These are phyloP conservation scores for Sporisorium graminicola DNA, from an alignment of 1,284 basidiomycete genomes.

Conservation along the genomic window DNA sequence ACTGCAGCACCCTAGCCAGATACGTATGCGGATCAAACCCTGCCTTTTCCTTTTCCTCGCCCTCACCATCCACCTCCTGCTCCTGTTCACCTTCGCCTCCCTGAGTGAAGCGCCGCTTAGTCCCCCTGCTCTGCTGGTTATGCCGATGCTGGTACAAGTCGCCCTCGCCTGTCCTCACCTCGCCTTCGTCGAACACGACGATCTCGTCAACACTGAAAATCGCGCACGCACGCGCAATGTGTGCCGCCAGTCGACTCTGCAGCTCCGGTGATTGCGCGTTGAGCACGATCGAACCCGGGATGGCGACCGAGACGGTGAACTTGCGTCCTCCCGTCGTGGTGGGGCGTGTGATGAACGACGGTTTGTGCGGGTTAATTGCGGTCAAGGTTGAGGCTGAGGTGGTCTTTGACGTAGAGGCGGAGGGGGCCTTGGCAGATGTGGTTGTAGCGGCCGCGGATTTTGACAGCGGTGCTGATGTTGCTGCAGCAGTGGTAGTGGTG, in stretches of 20 bases:
- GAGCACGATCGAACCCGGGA: slow-evolving; percentile 66
- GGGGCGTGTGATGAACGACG: slow-evolving; percentile 40
- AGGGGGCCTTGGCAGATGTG: background rate
- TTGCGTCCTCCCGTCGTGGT: slow-evolving; percentile 24
- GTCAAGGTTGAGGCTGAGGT: background rate
- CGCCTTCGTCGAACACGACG: slow-evolving; percentile 61
- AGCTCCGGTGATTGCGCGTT: slow-evolving; percentile 69
- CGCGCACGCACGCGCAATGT: slow-evolving; percentile 67
- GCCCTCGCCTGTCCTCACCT: slow-evolving; percentile 15
- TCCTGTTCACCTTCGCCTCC: background rate
- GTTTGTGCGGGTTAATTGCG: slow-evolving; percentile 53
- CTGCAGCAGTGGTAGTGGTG: background rate
- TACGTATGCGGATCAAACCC: slow-evolving; percentile 61
- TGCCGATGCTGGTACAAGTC: slow-evolving; percentile 39
- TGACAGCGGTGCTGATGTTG: background rate
- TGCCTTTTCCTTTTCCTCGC: background rate
- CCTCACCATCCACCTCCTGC: background rate
- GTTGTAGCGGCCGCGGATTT: background rate
- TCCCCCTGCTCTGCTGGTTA: slow-evolving; percentile 22
- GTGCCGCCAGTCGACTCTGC: slow-evolving; percentile 63
- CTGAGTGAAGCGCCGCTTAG: slow-evolving; percentile 10
- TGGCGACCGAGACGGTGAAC: slow-evolving; percentile 64
- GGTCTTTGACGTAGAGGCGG: background rate
- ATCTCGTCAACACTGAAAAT: slow-evolving; percentile 70
- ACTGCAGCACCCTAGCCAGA: slow-evolving; percentile 65